Conservation (phyloP, 257 asterid species). For the Schizonepeta tenuifolia region DNA sequence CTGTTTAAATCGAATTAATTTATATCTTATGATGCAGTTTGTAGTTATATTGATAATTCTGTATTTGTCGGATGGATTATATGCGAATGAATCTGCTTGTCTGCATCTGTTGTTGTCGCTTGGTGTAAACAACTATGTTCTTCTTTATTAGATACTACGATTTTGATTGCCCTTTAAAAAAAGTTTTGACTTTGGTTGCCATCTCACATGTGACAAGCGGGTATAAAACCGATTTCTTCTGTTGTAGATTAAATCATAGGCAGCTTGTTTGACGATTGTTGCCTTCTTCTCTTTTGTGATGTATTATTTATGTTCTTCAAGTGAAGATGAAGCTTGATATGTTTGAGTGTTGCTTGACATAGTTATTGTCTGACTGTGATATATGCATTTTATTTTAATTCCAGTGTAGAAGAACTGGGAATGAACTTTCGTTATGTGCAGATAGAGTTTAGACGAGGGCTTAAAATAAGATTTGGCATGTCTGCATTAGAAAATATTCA, state of each 20-base stretch:
- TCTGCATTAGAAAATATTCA: not conserved
- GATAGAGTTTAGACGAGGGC: not conserved
- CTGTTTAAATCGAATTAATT: not conserved
- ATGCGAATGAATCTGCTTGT: not conserved
- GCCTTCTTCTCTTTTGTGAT: not conserved
- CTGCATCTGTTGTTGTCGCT: not conserved
- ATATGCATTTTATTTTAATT: not conserved
- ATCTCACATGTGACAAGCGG: not conserved
- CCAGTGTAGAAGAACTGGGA: not conserved
- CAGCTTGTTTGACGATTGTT: not conserved
- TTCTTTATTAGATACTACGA: not conserved
- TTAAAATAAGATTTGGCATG: not conserved
- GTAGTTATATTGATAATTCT: not conserved
- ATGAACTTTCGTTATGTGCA: not conserved
- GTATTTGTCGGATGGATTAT: not conserved
- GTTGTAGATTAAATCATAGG: not conserved
- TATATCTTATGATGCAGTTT: not conserved
- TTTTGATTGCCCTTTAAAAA: not conserved
- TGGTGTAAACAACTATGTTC: not conserved
- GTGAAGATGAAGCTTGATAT: conserved; percentile 1
- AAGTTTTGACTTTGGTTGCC: no score
- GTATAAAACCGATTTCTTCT: not conserved
- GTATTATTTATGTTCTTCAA: conserved; percentile 2
- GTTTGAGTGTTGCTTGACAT: not conserved
- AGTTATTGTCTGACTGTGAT: no score